A percentile compares a stretch with the other conserved stretches of the same genome.
These are phyloP conservation scores for Heterobasidion occidentale DNA, from an alignment of 1,284 basidiomycete species.

Conservation along the genomic window DNA sequence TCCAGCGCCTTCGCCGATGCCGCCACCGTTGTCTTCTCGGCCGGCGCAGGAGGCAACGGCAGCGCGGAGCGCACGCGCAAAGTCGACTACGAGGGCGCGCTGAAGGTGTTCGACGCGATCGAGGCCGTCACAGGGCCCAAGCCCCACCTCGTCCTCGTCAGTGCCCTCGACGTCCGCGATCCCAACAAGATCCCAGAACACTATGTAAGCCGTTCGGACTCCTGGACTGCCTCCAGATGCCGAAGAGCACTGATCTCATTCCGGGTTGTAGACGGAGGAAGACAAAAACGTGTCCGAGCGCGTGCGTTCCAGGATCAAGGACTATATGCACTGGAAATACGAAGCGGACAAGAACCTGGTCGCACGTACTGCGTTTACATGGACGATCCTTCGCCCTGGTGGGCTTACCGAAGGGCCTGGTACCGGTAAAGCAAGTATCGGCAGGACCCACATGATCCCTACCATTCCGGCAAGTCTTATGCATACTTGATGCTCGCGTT, in stretches of 20 bases:
- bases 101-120: constrained; percentile 70
- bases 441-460: constrained; percentile 41
- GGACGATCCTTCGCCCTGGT: constrained; percentile 67
- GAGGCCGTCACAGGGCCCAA: constrained; percentile 39
- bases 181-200: constrained; percentile 42
- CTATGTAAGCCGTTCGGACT: constrained; percentile 35
- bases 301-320: constrained; percentile 32
- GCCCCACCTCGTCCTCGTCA: constrained; percentile 55
- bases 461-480: not conserved
- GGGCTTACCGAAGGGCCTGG: constrained; percentile 46
- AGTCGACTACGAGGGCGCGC: constrained; percentile 66
- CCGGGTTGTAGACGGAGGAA: too few relatives aligned
- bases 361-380: constrained; percentile 51
- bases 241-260: constrained; percentile 17
- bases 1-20: constrained; percentile 38
- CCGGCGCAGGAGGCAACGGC: constrained; percentile 67
- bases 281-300: constrained; percentile 39
- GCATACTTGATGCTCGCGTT: not conserved
- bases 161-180: constrained; percentile 58
- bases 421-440: constrained; percentile 45
- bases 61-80: constrained; percentile 52
- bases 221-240: constrained; percentile 23
- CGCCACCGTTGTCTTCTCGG: constrained; percentile 57
- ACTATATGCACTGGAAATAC: constrained; percentile 60
- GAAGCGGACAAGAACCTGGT: constrained; percentile 65